phyloP scores from a whole-genome alignment of 257 asterid species.

The Solanum paucissectum region DNA sequence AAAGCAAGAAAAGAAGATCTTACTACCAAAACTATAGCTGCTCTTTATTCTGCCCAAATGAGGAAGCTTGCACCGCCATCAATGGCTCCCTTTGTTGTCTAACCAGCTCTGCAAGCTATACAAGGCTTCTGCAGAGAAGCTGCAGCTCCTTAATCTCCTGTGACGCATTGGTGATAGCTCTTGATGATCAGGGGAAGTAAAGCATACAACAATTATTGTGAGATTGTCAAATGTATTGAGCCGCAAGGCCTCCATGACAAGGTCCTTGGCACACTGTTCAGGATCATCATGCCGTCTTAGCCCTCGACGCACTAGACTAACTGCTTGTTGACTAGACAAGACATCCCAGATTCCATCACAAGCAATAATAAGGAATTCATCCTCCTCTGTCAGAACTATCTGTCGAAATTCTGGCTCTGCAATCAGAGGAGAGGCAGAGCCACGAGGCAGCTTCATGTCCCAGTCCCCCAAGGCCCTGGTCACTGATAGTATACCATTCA shows the following conservation, averaged over 20 bases:
- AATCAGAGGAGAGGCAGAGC: conserved; percentile 46
- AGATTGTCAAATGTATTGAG: conserved; percentile 52
- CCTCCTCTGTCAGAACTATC: conserved; percentile 47
- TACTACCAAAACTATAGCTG: conserved; percentile 13
- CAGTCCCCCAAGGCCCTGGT: conserved; percentile 67
- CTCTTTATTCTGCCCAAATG: background rate
- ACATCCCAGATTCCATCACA: conserved; percentile 89
- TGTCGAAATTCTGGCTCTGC: conserved; percentile 75
- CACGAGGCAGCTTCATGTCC: conserved; percentile 57
- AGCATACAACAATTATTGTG: conserved; percentile 56
- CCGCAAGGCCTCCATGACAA: conserved; percentile 37
- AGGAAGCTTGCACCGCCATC: conserved; percentile 14
- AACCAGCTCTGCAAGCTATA: conserved; percentile 43
- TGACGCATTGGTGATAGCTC: conserved; percentile 19
- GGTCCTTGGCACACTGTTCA: conserved; percentile 58
- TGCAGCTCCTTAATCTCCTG: conserved; percentile 41
- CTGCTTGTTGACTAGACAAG: conserved; percentile 66
- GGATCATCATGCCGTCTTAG: too few species aligned
- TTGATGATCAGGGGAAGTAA: conserved; percentile 27
- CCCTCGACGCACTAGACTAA: too few species aligned
- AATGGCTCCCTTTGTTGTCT: conserved; percentile 23
- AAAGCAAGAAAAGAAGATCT: background rate
- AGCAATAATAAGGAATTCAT: conserved; percentile 67
- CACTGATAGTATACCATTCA: conserved; percentile 64
- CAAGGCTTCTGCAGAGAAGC: conserved; percentile 70